Conservation (phyloP, 2,329 filamentous ascomycete genomes). For the Alternaria hordeiaustralica region DNA sequence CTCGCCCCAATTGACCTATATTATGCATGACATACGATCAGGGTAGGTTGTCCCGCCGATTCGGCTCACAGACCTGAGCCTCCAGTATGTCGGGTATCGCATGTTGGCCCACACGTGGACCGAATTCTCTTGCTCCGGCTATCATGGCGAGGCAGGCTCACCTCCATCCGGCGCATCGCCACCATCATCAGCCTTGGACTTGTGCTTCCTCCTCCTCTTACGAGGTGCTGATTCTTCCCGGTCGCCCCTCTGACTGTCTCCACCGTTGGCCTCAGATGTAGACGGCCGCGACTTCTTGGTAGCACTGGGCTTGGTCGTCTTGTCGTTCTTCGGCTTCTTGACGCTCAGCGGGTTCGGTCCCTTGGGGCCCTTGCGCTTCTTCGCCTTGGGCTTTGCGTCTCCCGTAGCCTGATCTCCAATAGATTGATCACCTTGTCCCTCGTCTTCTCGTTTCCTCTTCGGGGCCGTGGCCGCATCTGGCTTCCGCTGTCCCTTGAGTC, state of each 20-base stretch:
- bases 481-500: conserved; percentile 61
- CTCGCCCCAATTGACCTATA: background rate
- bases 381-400: conserved; percentile 50
- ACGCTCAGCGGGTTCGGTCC: conserved; percentile 74
- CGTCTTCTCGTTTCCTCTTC: conserved; percentile 53
- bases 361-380: conserved; percentile 67
- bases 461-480: conserved; percentile 35
- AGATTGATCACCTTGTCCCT: conserved; percentile 50
- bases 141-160: conserved; percentile 31
- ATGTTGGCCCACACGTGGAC: background rate
- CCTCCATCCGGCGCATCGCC: conserved; percentile 18
- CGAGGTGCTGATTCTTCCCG: conserved; percentile 37
- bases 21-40: background rate
- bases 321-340: conserved; percentile 69
- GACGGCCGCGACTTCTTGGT: conserved; percentile 23
- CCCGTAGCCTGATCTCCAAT: conserved; percentile 27
- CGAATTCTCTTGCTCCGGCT: background rate
- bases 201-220: conserved; percentile 51
- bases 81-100: conserved; percentile 17
- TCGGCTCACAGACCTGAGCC: background rate
- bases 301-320: conserved; percentile 12
- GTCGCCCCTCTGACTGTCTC: conserved; percentile 11
- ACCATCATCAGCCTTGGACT: conserved; percentile 39
- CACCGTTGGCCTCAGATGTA: conserved; percentile 15
- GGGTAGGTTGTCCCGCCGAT: background rate